Evolutionary conservation across 306 rosid species (phyloP).

Genomic region (Castanopsis chinensis): DNA sequence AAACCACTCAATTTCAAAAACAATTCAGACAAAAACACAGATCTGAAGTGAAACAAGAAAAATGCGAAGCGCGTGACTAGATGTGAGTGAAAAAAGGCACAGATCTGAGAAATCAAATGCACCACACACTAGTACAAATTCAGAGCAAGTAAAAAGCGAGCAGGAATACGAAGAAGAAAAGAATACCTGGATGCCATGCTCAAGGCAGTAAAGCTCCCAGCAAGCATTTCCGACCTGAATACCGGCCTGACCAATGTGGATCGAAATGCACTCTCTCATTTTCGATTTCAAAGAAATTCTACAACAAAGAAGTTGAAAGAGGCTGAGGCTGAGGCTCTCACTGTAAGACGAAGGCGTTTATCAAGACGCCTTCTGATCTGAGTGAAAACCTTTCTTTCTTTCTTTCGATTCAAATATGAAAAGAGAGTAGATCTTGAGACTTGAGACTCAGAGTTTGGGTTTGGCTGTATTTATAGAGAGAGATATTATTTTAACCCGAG

Average conservation of each 20-base stretch:
- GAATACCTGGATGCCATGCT: conserved; percentile 80
- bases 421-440: background rate
- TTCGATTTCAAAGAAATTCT: conserved; percentile 2
- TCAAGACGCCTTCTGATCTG: conserved; percentile 75
- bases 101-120: background rate
- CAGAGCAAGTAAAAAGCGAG: background rate
- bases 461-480: conserved; percentile 25
- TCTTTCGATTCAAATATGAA: too few species aligned
- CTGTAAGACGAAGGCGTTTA: conserved; percentile 56
- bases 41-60: background rate
- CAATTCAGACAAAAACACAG: background rate
- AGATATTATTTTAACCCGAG: conserved; percentile 13
- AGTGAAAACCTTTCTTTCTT: background rate
- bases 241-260: conserved; percentile 98
- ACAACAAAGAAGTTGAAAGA: background rate
- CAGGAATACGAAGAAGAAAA: background rate
- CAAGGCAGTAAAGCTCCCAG: conserved; percentile 97
- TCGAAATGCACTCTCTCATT: conserved; percentile 93
- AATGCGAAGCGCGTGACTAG: background rate
- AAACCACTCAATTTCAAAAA: background rate
- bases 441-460: too few species aligned
- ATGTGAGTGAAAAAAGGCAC: background rate
- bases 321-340: background rate
- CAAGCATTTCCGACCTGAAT: conserved; percentile 97
- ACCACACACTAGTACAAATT: background rate